phyloP scores from a whole-genome alignment of 2,329 filamentous ascomycete species.

The Xylaria sp. region DNA sequence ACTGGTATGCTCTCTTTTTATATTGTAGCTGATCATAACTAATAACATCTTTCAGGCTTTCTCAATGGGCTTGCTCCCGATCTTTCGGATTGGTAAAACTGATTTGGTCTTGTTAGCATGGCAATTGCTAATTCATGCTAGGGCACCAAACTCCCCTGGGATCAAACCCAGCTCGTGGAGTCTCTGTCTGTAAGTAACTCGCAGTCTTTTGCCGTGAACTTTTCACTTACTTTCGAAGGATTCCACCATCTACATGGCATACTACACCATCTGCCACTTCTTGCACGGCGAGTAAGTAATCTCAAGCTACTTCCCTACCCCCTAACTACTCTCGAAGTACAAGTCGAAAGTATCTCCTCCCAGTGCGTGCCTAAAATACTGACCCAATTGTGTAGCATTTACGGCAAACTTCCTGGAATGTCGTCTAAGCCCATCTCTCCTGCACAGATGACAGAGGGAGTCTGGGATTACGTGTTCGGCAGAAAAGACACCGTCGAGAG shows the following conservation, averaged over 20 bases:
- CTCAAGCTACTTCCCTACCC: background rate
- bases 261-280: slow-evolving; percentile 61
- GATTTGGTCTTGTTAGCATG: background rate
- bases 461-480: slow-evolving; percentile 94
- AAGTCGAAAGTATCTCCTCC: background rate
- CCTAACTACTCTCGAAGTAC: background rate
- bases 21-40: background rate
- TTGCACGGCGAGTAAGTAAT: slow-evolving; percentile 64
- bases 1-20: slow-evolving; percentile 46
- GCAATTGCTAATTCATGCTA: slow-evolving; percentile 2
- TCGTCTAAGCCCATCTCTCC: slow-evolving; percentile 57
- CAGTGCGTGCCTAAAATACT: background rate
- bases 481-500: slow-evolving; percentile 60
- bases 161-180: slow-evolving; percentile 84
- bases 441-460: slow-evolving; percentile 88
- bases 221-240: slow-evolving; percentile 41
- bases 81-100: slow-evolving; percentile 65
- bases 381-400: slow-evolving; percentile 41
- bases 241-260: slow-evolving; percentile 86
- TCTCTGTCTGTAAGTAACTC: slow-evolving; percentile 53
- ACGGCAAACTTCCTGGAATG: slow-evolving; percentile 65
- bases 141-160: slow-evolving; percentile 93
- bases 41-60: slow-evolving; percentile 50
- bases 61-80: slow-evolving; percentile 90
- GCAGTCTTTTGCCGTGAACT: background rate